phyloP scores from a whole-genome alignment of 352 stramenopile genomes.

The Globisporangium paroecandrum region DNA sequence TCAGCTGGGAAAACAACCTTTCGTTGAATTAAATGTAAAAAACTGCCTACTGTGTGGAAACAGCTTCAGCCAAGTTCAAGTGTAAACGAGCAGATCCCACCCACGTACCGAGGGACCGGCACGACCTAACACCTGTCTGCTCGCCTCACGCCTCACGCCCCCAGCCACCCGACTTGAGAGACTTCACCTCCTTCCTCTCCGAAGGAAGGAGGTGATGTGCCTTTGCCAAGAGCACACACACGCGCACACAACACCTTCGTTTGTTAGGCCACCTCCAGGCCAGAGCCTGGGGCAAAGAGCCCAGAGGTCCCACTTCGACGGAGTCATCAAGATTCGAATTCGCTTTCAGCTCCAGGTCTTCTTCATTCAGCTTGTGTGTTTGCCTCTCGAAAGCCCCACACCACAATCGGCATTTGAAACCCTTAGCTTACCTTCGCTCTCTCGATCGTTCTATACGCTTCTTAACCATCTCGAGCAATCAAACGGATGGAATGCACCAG shows the following conservation, averaged over 20 bases:
- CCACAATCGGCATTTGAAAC: background rate
- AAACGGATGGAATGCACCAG: background rate
- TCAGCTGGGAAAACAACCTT: background rate
- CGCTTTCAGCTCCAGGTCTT: background rate
- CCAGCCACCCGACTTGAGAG: background rate
- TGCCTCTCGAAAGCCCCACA: background rate
- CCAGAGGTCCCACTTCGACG: background rate
- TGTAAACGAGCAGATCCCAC: slow-evolving; percentile 11
- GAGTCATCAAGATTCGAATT: background rate
- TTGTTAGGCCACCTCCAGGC: background rate
- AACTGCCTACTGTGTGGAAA: background rate
- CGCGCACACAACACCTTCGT: background rate
- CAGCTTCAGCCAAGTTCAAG: background rate
- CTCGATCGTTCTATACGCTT: background rate
- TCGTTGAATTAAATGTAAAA: background rate
- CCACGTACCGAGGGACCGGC: background rate
- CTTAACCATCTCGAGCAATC: background rate
- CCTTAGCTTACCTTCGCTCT: background rate
- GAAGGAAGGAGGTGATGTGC: background rate
- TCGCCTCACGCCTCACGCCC: background rate
- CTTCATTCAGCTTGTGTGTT: background rate
- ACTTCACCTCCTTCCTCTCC: background rate
- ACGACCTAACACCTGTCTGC: slow-evolving; percentile 7
- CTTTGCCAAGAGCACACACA: background rate
- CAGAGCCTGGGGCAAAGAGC: background rate